These are phyloP conservation scores for Wickerhamiella alocasiicola DNA, from an alignment of 805 yeast species.

Conservation along the genomic window DNA sequence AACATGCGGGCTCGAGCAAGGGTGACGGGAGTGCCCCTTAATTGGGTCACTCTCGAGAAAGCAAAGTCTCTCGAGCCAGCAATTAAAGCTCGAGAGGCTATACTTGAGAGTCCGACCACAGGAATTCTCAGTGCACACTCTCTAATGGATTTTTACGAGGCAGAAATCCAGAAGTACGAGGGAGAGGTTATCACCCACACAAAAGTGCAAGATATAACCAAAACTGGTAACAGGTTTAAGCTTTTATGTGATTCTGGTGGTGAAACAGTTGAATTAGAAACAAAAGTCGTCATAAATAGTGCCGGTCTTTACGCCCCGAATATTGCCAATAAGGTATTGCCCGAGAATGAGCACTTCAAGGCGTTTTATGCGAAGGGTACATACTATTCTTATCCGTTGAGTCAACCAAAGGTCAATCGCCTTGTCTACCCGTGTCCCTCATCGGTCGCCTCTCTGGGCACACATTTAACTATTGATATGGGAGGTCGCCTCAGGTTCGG, in stretches of 20 bases:
- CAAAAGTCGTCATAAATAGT: constrained; percentile 54
- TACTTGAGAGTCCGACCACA: constrained; percentile 63
- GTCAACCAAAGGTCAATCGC: constrained; percentile 39
- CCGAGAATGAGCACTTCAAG: constrained; percentile 42
- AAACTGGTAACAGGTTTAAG: constrained; percentile 14
- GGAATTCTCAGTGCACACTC: constrained; percentile 81
- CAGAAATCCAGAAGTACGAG: constrained; percentile 41
- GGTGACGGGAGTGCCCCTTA: constrained; percentile 45
- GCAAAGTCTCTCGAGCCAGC: constrained; percentile 50
- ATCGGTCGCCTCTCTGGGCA: constrained; percentile 67
- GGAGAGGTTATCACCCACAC: constrained; percentile 61
- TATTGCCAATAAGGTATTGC: constrained; percentile 60
- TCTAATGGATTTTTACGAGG: constrained; percentile 45
- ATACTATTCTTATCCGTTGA: constrained; percentile 48
- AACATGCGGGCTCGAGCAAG: constrained; percentile 39
- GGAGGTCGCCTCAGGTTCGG: constrained; percentile 76
- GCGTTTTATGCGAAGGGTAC: constrained; percentile 75
- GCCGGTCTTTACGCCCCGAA: constrained; percentile 70
- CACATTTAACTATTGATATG: constrained; percentile 73
- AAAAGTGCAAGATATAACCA: constrained; percentile 34
- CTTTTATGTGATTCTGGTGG: constrained; percentile 19
- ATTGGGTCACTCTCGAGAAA: constrained; percentile 35
- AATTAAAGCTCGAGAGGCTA: constrained; percentile 48
- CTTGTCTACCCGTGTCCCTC: constrained; percentile 70
- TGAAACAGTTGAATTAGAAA: constrained; percentile 22